Base-by-base conservation (phyloP, 371 early-diverging fungal species). In the Zychaea mexicana region DNA sequence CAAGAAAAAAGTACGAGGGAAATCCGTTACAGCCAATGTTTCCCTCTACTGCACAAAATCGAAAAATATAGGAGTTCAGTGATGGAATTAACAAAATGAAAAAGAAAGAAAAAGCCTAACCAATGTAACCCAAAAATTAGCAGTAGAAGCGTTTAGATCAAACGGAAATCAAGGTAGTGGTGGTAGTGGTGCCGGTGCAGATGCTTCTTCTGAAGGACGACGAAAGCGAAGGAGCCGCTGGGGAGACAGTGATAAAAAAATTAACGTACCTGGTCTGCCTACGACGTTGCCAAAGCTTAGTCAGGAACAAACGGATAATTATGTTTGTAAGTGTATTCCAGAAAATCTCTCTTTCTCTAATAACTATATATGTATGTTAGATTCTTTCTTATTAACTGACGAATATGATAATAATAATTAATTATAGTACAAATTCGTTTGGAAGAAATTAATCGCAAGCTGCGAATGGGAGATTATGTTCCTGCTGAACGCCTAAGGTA, bases 361-460 rank as follows among this genome's bases (percentile, higher is more conserved):
- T n/a, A n/a, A n/a, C n/a, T 42, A 42, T 36, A 27, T 57, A 38
- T 38, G 12, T 26, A 39, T 52, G 10, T 12, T 4, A 10, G 9
- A 61, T n/a, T 33, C 38, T 7, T 17, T n/a, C 9, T 45, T 4
- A 31, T 15, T 21, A n/a, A n/a, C n/a, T n/a, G 9, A 21, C 22
- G 21, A 22, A 24, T 60, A 5, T 28, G 7, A 15, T 33, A 56
- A 17, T 62, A 22, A 45, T 45, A 45, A 19, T 17, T 5, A 10
- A 19, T 61, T 22, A 57, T 77, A 85, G 90, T 94, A 26, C 90
- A 92, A 72, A 78, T 96, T 65, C 86, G 96, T 42, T 75, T 98
- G 53, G 96, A 97, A 68, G 97, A 98, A 71, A 92, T 97, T 62
- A 86, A 87, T 36, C 81, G 89, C 47, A 92, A 92, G 69, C 78